Evolutionary conservation across 371 early-diverging fungal species (phyloP).

Genomic region (Syncephalastrum monosporum): DNA sequence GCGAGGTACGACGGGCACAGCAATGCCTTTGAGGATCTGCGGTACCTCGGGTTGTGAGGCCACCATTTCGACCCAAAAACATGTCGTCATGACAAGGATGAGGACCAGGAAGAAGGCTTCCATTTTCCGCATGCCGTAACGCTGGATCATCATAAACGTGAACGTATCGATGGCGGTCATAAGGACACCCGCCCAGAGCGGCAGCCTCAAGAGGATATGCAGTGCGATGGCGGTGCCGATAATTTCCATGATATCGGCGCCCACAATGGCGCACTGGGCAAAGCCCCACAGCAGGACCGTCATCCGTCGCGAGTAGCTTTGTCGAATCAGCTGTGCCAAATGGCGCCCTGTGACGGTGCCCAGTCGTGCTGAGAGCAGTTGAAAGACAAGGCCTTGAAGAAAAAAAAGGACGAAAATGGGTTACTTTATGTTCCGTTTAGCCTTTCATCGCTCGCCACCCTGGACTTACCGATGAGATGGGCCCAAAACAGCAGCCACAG

Average conservation of each 20-base stretch:
- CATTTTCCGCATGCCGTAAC: slow-evolving; percentile 64
- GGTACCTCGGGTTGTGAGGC: slow-evolving; percentile 51
- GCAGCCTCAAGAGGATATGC: slow-evolving; percentile 59
- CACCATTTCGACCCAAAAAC: slow-evolving; percentile 72
- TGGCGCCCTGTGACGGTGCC: slow-evolving; percentile 74
- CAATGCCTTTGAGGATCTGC: slow-evolving; percentile 60
- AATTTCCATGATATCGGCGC: slow-evolving; percentile 75
- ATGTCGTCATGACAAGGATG: slow-evolving; percentile 62
- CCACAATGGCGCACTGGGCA: slow-evolving; percentile 75
- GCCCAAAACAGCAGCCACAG: slow-evolving; percentile 69
- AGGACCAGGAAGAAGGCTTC: slow-evolving; percentile 67
- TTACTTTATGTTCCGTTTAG: not conserved
- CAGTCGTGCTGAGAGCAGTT: slow-evolving; percentile 64
- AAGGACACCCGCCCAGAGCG: slow-evolving; percentile 66
- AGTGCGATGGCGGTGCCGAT: slow-evolving; percentile 77
- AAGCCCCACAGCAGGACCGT: slow-evolving; percentile 57
- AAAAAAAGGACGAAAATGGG: not conserved
- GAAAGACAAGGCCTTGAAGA: slow-evolving; percentile 56
- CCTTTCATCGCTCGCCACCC: not conserved
- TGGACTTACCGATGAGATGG: slow-evolving; percentile 44
- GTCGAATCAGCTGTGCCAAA: slow-evolving; percentile 58
- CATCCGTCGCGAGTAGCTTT: slow-evolving; percentile 46
- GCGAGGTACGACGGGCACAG: slow-evolving; percentile 58
- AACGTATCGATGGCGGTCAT: slow-evolving; percentile 73
- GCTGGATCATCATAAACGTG: slow-evolving; percentile 61